phyloP scores from a whole-genome alignment of 495 filamentous ascomycete species.

The Cercophora scortea region DNA sequence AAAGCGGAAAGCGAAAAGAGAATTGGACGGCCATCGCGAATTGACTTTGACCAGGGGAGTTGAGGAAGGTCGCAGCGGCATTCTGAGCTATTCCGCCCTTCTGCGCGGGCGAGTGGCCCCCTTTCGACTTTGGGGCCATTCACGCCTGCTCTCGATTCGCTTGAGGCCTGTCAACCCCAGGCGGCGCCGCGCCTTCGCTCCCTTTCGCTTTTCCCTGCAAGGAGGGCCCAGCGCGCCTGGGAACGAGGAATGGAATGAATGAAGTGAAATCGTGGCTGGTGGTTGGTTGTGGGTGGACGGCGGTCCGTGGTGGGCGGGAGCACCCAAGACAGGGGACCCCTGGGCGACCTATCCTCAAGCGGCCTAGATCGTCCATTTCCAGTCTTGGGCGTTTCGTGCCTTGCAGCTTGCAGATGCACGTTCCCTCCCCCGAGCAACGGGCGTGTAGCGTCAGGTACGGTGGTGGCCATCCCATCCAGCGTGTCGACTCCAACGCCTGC shows the following conservation, averaged over 20 bases:
- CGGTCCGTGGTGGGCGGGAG: background rate
- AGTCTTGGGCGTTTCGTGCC: conserved; percentile 7
- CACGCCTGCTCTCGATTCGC: background rate
- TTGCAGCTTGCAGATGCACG: conserved; percentile 7
- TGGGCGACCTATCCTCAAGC: background rate
- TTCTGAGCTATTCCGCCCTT: background rate
- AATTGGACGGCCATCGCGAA: background rate
- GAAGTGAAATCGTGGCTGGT: too few species aligned
- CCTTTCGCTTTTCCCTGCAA: background rate
- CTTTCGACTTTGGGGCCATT: background rate
- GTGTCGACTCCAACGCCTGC: background rate
- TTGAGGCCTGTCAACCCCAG: background rate
- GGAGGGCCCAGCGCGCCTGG: background rate
- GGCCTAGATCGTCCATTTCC: background rate
- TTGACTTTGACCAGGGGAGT: background rate
- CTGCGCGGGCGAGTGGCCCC: conserved; percentile 1
- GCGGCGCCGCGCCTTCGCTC: background rate
- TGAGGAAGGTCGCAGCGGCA: background rate
- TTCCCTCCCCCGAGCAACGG: background rate
- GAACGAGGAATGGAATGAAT: background rate
- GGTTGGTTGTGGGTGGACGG: background rate
- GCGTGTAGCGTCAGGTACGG: too few species aligned
- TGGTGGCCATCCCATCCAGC: too few species aligned
- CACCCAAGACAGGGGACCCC: background rate
- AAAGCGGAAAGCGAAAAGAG: background rate